Percentiles rank a stretch among this genome's conserved stretches.
phyloP scores from a whole-genome alignment of 2,329 filamentous ascomycete species.

The Monilinia polystroma region DNA sequence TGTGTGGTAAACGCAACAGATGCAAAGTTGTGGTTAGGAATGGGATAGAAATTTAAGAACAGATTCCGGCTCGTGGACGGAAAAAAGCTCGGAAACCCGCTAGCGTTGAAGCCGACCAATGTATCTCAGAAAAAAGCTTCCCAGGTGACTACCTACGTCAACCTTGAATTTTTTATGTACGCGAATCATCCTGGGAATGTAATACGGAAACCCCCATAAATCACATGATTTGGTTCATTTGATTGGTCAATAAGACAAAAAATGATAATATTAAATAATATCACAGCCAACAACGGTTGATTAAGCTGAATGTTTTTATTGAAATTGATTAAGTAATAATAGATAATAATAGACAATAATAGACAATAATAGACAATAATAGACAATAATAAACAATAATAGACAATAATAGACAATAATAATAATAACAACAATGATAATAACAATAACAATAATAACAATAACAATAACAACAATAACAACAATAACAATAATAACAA shows the following conservation, averaged over 20 bases:
- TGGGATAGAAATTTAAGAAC: constrained; percentile 39
- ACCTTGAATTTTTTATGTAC: constrained; percentile 1
- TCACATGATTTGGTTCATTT: neutral
- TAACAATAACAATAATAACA: neutral
- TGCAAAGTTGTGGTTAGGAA: constrained; percentile 32
- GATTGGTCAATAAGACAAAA: neutral
- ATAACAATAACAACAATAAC: too few relatives aligned
- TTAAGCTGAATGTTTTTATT: too few relatives aligned
- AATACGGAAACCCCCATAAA: constrained; percentile 19
- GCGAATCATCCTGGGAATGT: constrained; percentile 18
- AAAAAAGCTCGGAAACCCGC: constrained; percentile 20
- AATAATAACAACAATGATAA: too few relatives aligned
- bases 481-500: too few relatives aligned
- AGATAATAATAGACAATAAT: too few relatives aligned
- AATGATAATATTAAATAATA: neutral
- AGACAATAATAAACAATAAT: neutral
- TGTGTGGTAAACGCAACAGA: constrained; percentile 6
- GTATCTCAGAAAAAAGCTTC: neutral
- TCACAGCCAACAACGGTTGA: too few relatives aligned
- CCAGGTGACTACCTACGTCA: constrained; percentile 6
- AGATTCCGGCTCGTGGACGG: constrained; percentile 15
- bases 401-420: neutral
- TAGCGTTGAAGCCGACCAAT: constrained; percentile 21
- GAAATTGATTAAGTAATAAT: too few relatives aligned
- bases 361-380: too few relatives aligned